A percentile compares a stretch with the other conserved stretches of the same genome.
phyloP scores from a whole-genome alignment of 345 rosid genomes.

The Raphanus raphanistrum region DNA sequence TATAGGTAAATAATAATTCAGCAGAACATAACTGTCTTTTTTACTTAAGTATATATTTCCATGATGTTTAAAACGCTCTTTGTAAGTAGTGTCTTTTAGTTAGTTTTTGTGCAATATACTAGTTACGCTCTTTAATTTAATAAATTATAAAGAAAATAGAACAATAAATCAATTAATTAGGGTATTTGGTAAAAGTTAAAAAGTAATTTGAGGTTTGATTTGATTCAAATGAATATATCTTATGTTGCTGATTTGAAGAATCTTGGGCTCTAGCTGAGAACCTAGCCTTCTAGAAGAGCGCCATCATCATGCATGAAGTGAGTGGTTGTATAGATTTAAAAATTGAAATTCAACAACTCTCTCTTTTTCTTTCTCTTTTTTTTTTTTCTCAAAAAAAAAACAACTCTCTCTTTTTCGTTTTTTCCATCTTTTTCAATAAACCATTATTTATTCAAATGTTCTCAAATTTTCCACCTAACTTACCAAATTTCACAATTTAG shows the following conservation, averaged over 20 bases:
- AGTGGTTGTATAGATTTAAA: conserved; percentile 30
- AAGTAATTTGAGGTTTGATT: background rate
- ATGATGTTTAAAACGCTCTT: background rate
- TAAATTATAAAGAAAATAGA: background rate
- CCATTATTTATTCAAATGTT: background rate
- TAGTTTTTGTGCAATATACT: background rate
- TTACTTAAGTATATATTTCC: background rate
- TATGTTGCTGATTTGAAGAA: conserved; percentile 23
- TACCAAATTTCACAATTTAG: conserved; percentile 34
- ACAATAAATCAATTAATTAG: background rate
- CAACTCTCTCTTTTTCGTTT: conserved; percentile 32
- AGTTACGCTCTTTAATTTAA: background rate
- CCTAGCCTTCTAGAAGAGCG: conserved; percentile 35
- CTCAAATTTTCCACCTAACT: conserved; percentile 32
- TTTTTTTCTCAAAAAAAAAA: too few relatives aligned
- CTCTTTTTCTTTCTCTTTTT: too few relatives aligned
- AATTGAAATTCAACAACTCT: conserved; percentile 34
- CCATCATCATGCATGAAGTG: conserved; percentile 37
- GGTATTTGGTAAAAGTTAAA: background rate
- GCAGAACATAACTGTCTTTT: background rate
- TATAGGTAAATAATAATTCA: background rate
- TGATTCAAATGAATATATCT: conserved; percentile 3
- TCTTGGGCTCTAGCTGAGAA: background rate
- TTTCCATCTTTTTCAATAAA: conserved; percentile 10
- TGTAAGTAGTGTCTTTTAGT: background rate